phyloP scores from a whole-genome alignment of 768 basidiomycete genomes.

The Crepidotus variabilis region DNA sequence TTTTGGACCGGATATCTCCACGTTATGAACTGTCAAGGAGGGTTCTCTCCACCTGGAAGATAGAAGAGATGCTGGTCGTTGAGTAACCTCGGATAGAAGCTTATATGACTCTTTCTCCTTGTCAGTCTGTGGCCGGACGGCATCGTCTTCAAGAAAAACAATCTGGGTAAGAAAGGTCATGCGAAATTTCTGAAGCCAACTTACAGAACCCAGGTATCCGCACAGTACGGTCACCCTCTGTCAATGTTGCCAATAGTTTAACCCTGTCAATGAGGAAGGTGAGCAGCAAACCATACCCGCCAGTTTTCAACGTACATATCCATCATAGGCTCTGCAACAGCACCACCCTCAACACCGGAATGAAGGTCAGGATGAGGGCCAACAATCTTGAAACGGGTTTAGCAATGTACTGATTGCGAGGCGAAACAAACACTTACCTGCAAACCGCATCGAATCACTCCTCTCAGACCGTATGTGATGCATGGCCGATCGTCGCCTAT shows the following conservation, averaged over 20 bases:
- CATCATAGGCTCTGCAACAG: conserved; percentile 82
- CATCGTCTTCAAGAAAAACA: conserved; percentile 50
- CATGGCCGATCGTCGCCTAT: conserved; percentile 90
- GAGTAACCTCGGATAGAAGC: conserved; percentile 64
- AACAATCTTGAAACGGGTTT: conserved; percentile 45
- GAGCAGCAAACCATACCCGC: not conserved
- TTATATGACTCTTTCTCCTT: conserved; percentile 69
- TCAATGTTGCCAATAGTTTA: conserved; percentile 69
- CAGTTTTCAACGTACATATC: conserved; percentile 65
- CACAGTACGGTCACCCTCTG: conserved; percentile 53
- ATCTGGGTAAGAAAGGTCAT: not conserved
- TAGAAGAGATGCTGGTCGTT: conserved; percentile 63
- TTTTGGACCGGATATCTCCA: conserved; percentile 77
- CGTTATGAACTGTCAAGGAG: conserved; percentile 82
- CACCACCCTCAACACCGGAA: conserved; percentile 93
- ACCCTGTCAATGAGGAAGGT: conserved; percentile 45
- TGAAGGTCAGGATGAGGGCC: conserved; percentile 80
- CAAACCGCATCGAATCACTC: conserved; percentile 85
- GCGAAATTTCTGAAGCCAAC: conserved; percentile 21
- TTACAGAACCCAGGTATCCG: conserved; percentile 81
- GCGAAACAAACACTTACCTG: conserved; percentile 40
- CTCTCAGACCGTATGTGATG: conserved; percentile 91
- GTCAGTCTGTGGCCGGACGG: conserved; percentile 64
- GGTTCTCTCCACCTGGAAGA: conserved; percentile 87
- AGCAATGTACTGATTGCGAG: not conserved